Conservation (phyloP, 78 protist species). For the Protostelium mycophagum region DNA sequence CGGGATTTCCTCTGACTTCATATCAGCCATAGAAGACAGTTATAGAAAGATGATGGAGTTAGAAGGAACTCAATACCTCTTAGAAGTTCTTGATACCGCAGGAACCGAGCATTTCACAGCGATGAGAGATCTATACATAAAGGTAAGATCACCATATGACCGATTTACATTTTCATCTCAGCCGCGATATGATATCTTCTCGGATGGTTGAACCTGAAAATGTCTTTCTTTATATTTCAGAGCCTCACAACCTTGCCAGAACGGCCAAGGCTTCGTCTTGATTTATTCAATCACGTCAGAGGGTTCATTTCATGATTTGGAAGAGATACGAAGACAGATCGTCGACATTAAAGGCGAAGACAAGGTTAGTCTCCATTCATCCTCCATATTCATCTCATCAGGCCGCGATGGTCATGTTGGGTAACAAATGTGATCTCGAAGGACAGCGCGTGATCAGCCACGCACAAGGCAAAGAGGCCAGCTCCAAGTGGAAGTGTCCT, state of each 20-base stretch:
- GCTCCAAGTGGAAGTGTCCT: not conserved
- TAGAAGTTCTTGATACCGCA: not conserved
- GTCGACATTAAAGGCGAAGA: not conserved
- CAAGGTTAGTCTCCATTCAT: not conserved
- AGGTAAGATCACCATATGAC: not conserved
- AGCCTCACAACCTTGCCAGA: too few relatives aligned
- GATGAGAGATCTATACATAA: constrained; percentile 81
- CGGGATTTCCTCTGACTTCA: not conserved
- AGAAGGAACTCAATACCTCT: not conserved
- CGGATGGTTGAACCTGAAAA: not conserved
- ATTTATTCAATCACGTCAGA: not conserved
- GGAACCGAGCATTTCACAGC: constrained; percentile 19
- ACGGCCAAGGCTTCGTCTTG: not conserved
- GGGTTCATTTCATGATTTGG: not conserved
- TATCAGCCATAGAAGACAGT: not conserved
- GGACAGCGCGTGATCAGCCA: constrained; percentile 77
- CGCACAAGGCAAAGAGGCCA: constrained; percentile 3
- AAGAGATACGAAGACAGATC: constrained; percentile 1
- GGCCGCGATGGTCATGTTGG: constrained; percentile 52
- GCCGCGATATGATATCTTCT: not conserved
- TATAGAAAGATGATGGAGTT: not conserved
- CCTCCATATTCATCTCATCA: not conserved
- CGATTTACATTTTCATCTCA: not conserved
- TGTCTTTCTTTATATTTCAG: too few relatives aligned
- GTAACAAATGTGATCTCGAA: constrained; percentile 81